Evolutionary conservation across 2,329 filamentous ascomycete genomes (phyloP), one percentile per base, ranked within the genome.

Genomic region (Fusarium newnesense): DNA sequence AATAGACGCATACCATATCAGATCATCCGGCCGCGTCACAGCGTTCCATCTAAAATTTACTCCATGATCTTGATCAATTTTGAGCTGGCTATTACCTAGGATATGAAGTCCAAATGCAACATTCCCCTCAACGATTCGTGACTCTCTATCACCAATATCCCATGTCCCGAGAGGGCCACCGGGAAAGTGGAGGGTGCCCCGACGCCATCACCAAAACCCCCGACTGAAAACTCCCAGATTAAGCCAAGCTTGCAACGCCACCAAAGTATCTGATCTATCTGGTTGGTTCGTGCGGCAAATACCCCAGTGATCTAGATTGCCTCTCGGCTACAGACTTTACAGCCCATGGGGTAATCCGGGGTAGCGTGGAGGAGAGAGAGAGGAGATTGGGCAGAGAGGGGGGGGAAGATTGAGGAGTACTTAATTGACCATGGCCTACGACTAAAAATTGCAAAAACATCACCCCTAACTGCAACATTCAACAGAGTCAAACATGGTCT

Each of bases 141-240:
- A 30, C 9, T 30, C 36, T 19, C 15, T 16, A 9, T 42, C 21
- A 15, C 26, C 26, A 30, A 54, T n/a, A 40, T 42, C 28, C 34
- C 59, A 42, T 32, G 26, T 68, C 59, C 65, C 65, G 65, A 68
- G 65, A 39, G 65, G 65, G 13, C 64, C 64, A 68, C 64, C 65
- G 64, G 64, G 65, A 62, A 62, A 54, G 64, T 68, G 64, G 65
- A 63, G 64, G 36, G 7, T 1, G 37, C 5, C 32, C 65, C 64
- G 65, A 63, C 9, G 21, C 43, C 50, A 7, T 54, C 52, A 39
- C 39, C 19, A 18, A 67, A 40, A 40, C 16, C 18, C 19, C 28
- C 24, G 13, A 16, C 4, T 28, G 13, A 28, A 21, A 28, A 30
- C 52, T 18, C 54, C 64, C 37, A 12, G 28, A 62, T 19, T 6